Evolutionary conservation across 305 asterid species (phyloP).

Genomic region (Solanum hybrid): DNA sequence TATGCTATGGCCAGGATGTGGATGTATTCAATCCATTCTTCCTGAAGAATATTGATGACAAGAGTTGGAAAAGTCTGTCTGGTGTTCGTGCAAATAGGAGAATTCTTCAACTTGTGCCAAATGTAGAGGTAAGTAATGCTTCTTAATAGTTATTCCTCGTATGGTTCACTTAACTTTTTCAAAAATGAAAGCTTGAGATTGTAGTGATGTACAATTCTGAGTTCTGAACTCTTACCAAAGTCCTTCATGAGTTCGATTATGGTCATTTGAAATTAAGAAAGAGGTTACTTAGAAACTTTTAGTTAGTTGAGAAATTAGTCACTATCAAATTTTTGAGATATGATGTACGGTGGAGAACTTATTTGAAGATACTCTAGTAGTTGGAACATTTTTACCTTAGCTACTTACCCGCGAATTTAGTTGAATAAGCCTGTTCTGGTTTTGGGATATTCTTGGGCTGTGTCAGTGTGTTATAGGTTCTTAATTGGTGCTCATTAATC

Average conservation of each 20-base stretch:
- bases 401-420: background rate
- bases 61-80: constrained; percentile 47
- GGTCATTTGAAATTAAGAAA: background rate
- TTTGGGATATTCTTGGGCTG: background rate
- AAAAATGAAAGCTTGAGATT: background rate
- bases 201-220: background rate
- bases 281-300: background rate
- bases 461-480: background rate
- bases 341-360: background rate
- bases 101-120: constrained; percentile 37
- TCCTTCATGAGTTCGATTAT: background rate
- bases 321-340: background rate
- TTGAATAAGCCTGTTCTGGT: background rate
- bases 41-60: constrained; percentile 39
- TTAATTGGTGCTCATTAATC: background rate
- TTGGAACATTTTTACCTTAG: background rate
- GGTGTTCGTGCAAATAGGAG: constrained; percentile 41
- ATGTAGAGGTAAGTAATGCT: constrained; percentile 29
- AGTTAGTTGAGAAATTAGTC: background rate
- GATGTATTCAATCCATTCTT: constrained; percentile 38
- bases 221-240: background rate
- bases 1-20: constrained; percentile 26
- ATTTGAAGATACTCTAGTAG: background rate
- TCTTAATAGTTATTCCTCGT: background rate
- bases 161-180: background rate